Conservation (phyloP, 164 flowering plant species). For the Akebia trifoliata region DNA sequence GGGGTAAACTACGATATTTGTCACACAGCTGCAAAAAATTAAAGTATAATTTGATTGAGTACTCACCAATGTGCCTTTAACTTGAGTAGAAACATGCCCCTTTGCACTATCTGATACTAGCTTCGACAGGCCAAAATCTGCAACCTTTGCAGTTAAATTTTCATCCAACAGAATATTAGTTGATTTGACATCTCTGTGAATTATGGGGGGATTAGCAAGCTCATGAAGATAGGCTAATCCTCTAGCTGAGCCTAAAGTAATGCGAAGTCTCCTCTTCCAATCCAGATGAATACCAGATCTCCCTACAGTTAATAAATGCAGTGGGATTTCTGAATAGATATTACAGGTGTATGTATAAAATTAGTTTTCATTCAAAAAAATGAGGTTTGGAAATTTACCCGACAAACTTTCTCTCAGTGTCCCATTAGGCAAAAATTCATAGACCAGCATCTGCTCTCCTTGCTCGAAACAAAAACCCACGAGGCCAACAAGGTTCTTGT, state of each 20-base stretch:
- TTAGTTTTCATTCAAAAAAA: not conserved
- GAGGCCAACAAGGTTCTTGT: constrained; percentile 67
- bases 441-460: constrained; percentile 76
- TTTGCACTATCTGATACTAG: constrained; percentile 54
- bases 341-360: not conserved
- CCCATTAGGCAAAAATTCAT: constrained; percentile 64
- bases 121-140: constrained; percentile 77
- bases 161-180: constrained; percentile 69
- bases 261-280: constrained; percentile 73
- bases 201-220: constrained; percentile 69
- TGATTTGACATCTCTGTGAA: constrained; percentile 74
- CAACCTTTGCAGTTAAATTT: constrained; percentile 58
- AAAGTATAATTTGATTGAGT: not conserved
- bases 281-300: constrained; percentile 55
- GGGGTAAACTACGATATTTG: not conserved
- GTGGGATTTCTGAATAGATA: not conserved
- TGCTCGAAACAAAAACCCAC: constrained; percentile 74
- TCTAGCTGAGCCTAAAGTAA: constrained; percentile 71
- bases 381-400: constrained; percentile 25
- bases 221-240: constrained; percentile 79
- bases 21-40: not conserved
- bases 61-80: constrained; percentile 75
- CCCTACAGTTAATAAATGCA: constrained; percentile 31
- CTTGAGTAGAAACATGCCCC: constrained; percentile 76
- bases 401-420: constrained; percentile 55